Conservation (phyloP, 768 basidiomycete genomes). For the Tubosaeta brunneosetosa region DNA sequence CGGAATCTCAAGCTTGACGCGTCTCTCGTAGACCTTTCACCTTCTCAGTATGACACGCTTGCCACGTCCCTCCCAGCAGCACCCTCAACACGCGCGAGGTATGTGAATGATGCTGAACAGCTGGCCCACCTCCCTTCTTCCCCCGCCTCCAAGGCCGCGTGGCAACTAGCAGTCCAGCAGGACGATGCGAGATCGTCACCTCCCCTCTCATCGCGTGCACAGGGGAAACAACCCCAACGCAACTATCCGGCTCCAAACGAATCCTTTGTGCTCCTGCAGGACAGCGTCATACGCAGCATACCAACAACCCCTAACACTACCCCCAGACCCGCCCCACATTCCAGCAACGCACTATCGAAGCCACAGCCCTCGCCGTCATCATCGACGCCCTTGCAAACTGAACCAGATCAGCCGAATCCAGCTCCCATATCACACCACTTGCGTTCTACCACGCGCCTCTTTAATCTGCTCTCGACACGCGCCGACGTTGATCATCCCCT, state of each 20-base stretch:
- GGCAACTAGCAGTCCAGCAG: slow-evolving; percentile 52
- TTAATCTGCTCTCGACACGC: slow-evolving; percentile 70
- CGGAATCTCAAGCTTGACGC: slow-evolving; percentile 61
- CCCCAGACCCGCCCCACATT: slow-evolving; percentile 42
- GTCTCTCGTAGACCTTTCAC: slow-evolving; percentile 83
- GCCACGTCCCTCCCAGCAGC: slow-evolving; percentile 62
- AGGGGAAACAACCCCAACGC: slow-evolving; percentile 58
- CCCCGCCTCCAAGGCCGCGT: slow-evolving; percentile 53
- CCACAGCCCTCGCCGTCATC: slow-evolving; percentile 23
- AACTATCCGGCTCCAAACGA: slow-evolving; percentile 62
- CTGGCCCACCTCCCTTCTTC: slow-evolving; percentile 45
- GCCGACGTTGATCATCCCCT: slow-evolving; percentile 89
- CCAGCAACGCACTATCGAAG: slow-evolving; percentile 26
- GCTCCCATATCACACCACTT: slow-evolving; percentile 76
- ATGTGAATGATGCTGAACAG: slow-evolving; percentile 41
- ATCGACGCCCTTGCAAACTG: slow-evolving; percentile 34
- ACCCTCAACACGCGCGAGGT: slow-evolving; percentile 36
- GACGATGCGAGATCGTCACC: slow-evolving; percentile 30
- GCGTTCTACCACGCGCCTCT: slow-evolving; percentile 67
- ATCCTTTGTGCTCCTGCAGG: slow-evolving; percentile 88
- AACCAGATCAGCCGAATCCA: slow-evolving; percentile 55
- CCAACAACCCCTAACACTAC: slow-evolving; percentile 47
- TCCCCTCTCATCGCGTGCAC: slow-evolving; percentile 50
- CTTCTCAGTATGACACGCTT: slow-evolving; percentile 85
- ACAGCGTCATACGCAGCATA: slow-evolving; percentile 70